Evolutionary conservation across 2,329 filamentous ascomycete species (phyloP).

Genomic region (Trichoderma atroviride): DNA sequence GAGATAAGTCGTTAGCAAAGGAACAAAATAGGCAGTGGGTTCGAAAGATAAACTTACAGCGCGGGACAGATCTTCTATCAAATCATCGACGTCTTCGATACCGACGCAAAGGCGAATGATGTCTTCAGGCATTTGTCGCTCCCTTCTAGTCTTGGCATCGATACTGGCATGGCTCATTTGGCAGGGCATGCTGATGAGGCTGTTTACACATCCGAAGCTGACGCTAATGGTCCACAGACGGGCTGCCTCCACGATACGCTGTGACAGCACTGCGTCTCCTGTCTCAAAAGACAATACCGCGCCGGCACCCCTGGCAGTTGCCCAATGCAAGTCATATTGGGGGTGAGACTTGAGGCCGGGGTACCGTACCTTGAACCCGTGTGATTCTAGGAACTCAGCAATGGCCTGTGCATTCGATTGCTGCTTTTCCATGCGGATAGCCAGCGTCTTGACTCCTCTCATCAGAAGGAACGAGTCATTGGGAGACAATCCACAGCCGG

Average conservation of each 20-base stretch:
- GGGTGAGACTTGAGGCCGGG: slow-evolving; percentile 93
- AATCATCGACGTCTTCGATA: slow-evolving; percentile 88
- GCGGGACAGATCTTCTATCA: slow-evolving; percentile 89
- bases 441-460: slow-evolving; percentile 92
- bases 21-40: neutral
- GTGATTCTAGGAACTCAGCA: slow-evolving; percentile 85
- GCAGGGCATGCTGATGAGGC: slow-evolving; percentile 98
- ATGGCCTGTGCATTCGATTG: slow-evolving; percentile 90
- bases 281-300: slow-evolving; percentile 97
- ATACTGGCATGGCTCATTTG: slow-evolving; percentile 99
- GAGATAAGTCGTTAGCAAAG: slow-evolving; percentile 33
- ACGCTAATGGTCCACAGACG: slow-evolving; percentile 94
- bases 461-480: slow-evolving; percentile 97
- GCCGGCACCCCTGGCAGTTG: slow-evolving; percentile 90
- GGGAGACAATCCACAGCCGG: slow-evolving; percentile 88
- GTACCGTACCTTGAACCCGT: slow-evolving; percentile 93
- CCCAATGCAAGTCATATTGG: slow-evolving; percentile 95
- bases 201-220: slow-evolving; percentile 97
- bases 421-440: slow-evolving; percentile 98
- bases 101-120: slow-evolving; percentile 94
- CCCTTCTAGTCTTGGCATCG: slow-evolving; percentile 86
- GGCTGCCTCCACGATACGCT: slow-evolving; percentile 92
- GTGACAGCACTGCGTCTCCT: slow-evolving; percentile 77
- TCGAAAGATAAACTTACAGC: slow-evolving; percentile 67
- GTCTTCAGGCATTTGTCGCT: slow-evolving; percentile 93